Conservation (phyloP, 2,329 filamentous ascomycete genomes). For the Leptographium procerum region DNA sequence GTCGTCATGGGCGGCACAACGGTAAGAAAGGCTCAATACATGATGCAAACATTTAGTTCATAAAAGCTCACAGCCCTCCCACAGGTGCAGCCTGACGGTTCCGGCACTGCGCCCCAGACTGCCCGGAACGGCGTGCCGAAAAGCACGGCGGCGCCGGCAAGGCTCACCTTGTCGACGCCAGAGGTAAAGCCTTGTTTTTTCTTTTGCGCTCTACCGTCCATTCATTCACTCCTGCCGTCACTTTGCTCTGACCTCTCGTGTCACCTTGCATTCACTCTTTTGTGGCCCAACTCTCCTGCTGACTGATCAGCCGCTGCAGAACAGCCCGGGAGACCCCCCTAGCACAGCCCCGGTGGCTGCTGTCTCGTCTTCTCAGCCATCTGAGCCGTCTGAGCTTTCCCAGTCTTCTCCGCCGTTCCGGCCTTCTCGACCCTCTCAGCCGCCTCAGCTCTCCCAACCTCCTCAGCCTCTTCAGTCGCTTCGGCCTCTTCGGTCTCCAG, state of each 20-base stretch:
- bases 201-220: too few relatives aligned
- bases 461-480: not conserved
- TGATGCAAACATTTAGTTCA: too few relatives aligned
- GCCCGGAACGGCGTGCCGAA: too few relatives aligned
- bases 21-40: too few relatives aligned
- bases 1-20: not conserved
- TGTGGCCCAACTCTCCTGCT: too few relatives aligned
- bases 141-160: too few relatives aligned
- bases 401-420: not conserved
- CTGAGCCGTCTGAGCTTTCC: not conserved
- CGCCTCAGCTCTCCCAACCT: not conserved
- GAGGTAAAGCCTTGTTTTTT: too few relatives aligned
- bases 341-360: not conserved
- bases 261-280: too few relatives aligned
- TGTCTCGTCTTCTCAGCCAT: not conserved
- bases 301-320: not conserved
- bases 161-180: not conserved
- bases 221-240: not conserved
- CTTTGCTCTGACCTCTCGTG: not conserved
- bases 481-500: not conserved
- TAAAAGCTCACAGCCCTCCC: too few relatives aligned
- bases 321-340: too few relatives aligned
- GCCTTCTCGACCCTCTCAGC: not conserved
- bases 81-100: not conserved
- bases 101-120: too few relatives aligned